Evolutionary conservation across 148 eudicot species (phyloP).

Genomic region (Rhododendron molle): DNA sequence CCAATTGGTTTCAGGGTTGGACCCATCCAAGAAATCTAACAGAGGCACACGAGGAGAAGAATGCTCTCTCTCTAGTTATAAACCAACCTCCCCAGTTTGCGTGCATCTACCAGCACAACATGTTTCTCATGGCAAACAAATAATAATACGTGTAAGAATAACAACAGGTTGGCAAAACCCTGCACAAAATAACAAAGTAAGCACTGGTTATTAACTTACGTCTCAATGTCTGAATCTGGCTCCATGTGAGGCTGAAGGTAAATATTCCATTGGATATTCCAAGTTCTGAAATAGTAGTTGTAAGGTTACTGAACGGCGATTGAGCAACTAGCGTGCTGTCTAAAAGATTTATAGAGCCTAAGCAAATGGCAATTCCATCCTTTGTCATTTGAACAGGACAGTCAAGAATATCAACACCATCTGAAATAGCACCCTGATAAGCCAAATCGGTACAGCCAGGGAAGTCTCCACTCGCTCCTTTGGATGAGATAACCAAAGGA

Average conservation of each 20-base stretch:
- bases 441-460: slow-evolving; percentile 78
- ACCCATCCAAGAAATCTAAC: not conserved
- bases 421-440: slow-evolving; percentile 60
- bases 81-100: too few species aligned
- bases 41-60: not conserved
- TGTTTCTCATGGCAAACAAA: not conserved
- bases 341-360: slow-evolving; percentile 63
- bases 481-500: slow-evolving; percentile 54
- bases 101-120: not conserved
- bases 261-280: slow-evolving; percentile 47
- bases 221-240: slow-evolving; percentile 53
- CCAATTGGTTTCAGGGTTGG: not conserved
- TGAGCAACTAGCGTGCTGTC: slow-evolving; percentile 50
- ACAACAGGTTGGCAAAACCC: not conserved
- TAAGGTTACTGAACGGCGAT: slow-evolving; percentile 31
- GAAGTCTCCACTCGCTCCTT: slow-evolving; percentile 81
- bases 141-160: not conserved
- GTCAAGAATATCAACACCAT: slow-evolving; percentile 85
- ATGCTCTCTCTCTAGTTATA: not conserved
- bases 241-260: slow-evolving; percentile 73
- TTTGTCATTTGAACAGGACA: slow-evolving; percentile 86
- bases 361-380: slow-evolving; percentile 79
- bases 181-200: not conserved
- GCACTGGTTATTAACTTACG: slow-evolving; percentile 38
- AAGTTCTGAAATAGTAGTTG: slow-evolving; percentile 40